Percentiles rank a stretch among this genome's conserved stretches.
Evolutionary conservation across 129 eudicot genomes (phyloP).

Genomic region (Tagetes erecta): DNA sequence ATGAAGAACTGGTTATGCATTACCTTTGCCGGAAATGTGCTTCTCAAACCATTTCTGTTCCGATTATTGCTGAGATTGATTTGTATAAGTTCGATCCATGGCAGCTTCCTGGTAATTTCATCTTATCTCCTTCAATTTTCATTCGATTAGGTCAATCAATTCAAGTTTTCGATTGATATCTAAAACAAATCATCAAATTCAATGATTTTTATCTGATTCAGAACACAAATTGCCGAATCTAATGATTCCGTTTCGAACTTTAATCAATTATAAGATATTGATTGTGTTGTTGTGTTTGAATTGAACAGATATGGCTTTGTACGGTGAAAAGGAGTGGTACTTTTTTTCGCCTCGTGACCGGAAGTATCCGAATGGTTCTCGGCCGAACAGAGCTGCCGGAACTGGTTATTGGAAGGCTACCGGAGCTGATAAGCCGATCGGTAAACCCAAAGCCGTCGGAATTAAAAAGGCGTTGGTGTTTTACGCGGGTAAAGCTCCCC

Average conservation of each 20-base stretch:
- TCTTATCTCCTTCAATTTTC: too few relatives aligned
- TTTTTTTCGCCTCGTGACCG: conserved; percentile 69
- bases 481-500: conserved; percentile 70
- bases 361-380: conserved; percentile 67
- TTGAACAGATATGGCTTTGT: conserved; percentile 51
- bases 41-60: conserved; percentile 45
- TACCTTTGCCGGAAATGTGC: conserved; percentile 56
- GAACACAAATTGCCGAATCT: neutral
- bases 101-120: conserved; percentile 65
- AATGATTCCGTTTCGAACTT: neutral
- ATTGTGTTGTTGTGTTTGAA: conserved; percentile 15
- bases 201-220: neutral
- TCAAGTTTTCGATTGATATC: neutral
- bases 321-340: conserved; percentile 79
- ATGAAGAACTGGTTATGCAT: conserved; percentile 68
- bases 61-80: conserved; percentile 64
- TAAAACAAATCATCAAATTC: neutral
- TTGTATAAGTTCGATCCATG: conserved; percentile 66
- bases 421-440: conserved; percentile 72
- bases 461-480: conserved; percentile 69
- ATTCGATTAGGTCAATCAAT: neutral
- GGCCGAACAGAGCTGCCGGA: conserved; percentile 75
- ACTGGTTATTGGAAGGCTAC: conserved; percentile 77
- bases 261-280: neutral
- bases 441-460: conserved; percentile 60